Percentiles rank a stretch among this genome's conserved stretches.
Evolutionary conservation across 192 early-diverging fungal genomes (phyloP).

Genomic region (Helicostylum pulchrum): DNA sequence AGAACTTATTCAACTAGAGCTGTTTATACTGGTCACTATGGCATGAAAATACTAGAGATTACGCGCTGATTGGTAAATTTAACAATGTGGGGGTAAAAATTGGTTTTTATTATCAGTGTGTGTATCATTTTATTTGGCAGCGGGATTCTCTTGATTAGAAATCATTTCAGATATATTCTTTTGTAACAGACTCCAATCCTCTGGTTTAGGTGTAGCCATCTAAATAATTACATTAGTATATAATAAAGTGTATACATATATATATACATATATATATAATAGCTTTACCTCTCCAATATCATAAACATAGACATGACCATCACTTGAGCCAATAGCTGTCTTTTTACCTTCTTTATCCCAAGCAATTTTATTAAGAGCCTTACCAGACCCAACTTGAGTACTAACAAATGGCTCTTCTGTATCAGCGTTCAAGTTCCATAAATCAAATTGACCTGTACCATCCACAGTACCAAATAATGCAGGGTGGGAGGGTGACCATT

Average conservation of each 20-base stretch:
- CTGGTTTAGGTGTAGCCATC: constrained; percentile 49
- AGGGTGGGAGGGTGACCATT: constrained; percentile 97
- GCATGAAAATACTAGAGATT: too few relatives aligned
- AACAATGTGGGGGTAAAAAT: too few relatives aligned
- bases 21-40: too few relatives aligned
- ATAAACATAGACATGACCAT: constrained; percentile 83
- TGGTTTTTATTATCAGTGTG: too few relatives aligned
- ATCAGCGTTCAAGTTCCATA: constrained; percentile 93
- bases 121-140: constrained; percentile 22
- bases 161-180: constrained; percentile 55
- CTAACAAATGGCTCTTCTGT: constrained; percentile 68
- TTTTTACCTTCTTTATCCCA: constrained; percentile 90
- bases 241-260: too few relatives aligned
- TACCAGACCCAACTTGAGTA: constrained; percentile 55
- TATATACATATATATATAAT: neutral
- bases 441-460: constrained; percentile 82
- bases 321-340: constrained; percentile 77
- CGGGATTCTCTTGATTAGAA: constrained; percentile 41
- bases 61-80: too few relatives aligned
- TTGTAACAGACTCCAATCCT: constrained; percentile 52
- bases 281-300: constrained; percentile 87
- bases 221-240: constrained; percentile 2
- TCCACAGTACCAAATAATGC: constrained; percentile 91
- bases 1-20: too few relatives aligned
- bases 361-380: constrained; percentile 88